These are phyloP conservation scores for Tylopilus felleus DNA, from an alignment of 768 basidiomycete genomes.

Conservation along the genomic window DNA sequence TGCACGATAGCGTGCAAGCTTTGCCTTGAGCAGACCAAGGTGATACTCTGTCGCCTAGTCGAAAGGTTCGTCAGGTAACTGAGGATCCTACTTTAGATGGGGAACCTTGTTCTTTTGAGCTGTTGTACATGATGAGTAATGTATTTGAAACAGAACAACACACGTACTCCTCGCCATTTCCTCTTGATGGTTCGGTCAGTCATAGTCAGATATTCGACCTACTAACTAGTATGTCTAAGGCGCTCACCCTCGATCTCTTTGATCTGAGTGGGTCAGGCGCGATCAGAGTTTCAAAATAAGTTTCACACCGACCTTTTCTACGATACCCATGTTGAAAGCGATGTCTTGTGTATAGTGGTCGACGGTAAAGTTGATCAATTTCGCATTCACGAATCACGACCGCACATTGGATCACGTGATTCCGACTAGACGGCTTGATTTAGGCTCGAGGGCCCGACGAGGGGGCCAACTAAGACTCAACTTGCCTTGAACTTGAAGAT, in stretches of 20 bases:
- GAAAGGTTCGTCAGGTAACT: slow-evolving; percentile 12
- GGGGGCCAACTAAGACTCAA: too few relatives aligned
- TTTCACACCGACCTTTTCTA: slow-evolving; percentile 73
- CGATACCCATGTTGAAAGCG: slow-evolving; percentile 71
- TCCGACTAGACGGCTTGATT: not conserved
- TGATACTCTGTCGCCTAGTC: slow-evolving; percentile 89
- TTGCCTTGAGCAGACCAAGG: slow-evolving; percentile 90
- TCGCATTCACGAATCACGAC: too few relatives aligned
- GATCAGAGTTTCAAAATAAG: not conserved
- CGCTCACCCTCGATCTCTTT: slow-evolving; percentile 91
- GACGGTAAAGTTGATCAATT: not conserved
- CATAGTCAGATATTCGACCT: slow-evolving; percentile 10
- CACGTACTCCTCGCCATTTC: slow-evolving; percentile 95
- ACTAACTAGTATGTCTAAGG: not conserved
- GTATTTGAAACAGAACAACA: not conserved
- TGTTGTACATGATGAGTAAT: slow-evolving; percentile 27
- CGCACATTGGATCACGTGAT: slow-evolving; percentile 11
- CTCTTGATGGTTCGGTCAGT: slow-evolving; percentile 45
- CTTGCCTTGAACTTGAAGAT: slow-evolving; percentile 17
- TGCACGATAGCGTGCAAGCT: slow-evolving; percentile 89
- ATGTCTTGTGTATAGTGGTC: not conserved
- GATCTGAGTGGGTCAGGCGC: slow-evolving; percentile 51
- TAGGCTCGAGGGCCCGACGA: not conserved
- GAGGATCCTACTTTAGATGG: not conserved
- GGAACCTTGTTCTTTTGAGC: slow-evolving; percentile 93